Base-by-base conservation (phyloP, 495 filamentous ascomycete genomes). In the Xylaria palmicola region DNA sequence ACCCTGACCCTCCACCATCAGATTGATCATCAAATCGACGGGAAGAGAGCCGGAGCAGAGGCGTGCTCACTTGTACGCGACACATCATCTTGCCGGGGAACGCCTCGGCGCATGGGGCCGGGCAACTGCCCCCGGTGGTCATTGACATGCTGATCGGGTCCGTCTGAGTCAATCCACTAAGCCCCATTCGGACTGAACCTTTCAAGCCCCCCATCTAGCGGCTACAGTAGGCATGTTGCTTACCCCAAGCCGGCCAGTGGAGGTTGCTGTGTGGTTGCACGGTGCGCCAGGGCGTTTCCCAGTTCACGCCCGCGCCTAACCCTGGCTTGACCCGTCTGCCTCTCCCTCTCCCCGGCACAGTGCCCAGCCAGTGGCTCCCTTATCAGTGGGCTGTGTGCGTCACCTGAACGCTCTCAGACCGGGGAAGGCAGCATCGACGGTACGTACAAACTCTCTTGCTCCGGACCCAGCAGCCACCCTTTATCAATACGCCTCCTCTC, bases 351-450 rank as follows among this genome's bases (percentile, higher is more conserved):
- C 22, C 12, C 22, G 27, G 43, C 37, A 40, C 40, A 22, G 13
- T 55, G 36, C 15, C 22, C 12, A 20, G 24, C 52, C 34, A 17
- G 1, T 53, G 7, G 22, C 19, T 39, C 27, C 24, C 59, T 61
- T 61, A 61, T 61, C 59, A 40, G 59, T 53, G 32, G 69, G 69
- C 69, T 71, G 66, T 66, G 66, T 71, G 68, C 69, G 69, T 72
- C 69, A 72, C 69, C 69, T 69, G 69, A 63, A 60, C 69, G 53
- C 64, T 64, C 53, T 20, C 56, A 60, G 37, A 61, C 66, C 65
- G 68, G 68, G 68, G 68, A 68, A 71, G 63, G 68, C 68, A 71
- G 58, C 58, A 24, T 40, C 34, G 34, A 51, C 62, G 51, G 51
- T 62, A 53, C 50, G 56, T 56, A 44, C 39, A 29, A 10, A 67